These are phyloP conservation scores for Saccharomycopsis malanga DNA, from an alignment of 805 yeast genomes.

Conservation along the genomic window DNA sequence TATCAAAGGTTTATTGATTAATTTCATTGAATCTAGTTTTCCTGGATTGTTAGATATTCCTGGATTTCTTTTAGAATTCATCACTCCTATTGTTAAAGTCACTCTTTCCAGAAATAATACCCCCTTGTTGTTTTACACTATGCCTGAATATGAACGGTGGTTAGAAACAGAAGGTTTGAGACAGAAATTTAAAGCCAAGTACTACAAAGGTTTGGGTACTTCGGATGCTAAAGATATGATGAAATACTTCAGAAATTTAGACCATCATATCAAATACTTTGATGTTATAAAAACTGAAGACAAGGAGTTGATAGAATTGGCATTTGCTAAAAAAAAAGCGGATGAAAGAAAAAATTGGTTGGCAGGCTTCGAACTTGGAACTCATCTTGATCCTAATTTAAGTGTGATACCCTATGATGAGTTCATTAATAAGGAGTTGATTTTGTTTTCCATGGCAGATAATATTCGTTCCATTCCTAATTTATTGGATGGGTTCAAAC, in stretches of 20 bases:
- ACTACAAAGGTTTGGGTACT: conserved; percentile 98
- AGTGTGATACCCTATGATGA: conserved; percentile 81
- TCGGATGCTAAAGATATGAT: conserved; percentile 77
- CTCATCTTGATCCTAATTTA: conserved; percentile 75
- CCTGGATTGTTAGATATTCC: conserved; percentile 90
- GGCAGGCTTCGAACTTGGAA: conserved; percentile 84
- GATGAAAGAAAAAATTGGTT: conserved; percentile 98
- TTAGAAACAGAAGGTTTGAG: conserved; percentile 70
- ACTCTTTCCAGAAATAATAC: conserved; percentile 58
- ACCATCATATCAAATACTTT: conserved; percentile 78
- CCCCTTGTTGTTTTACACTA: conserved; percentile 64
- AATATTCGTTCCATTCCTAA: conserved; percentile 93
- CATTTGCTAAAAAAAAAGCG: conserved; percentile 90
- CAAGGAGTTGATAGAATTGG: conserved; percentile 73
- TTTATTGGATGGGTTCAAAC: conserved; percentile 90
- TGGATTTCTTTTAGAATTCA: conserved; percentile 87
- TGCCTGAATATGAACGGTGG: conserved; percentile 96
- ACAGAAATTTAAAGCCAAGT: conserved; percentile 85
- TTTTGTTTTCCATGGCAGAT: conserved; percentile 94
- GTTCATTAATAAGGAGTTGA: conserved; percentile 90
- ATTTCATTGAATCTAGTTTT: conserved; percentile 86
- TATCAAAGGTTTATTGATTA: conserved; percentile 90
- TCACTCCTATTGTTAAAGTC: conserved; percentile 94
- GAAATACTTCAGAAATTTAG: conserved; percentile 80
- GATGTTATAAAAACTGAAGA: conserved; percentile 77